phyloP scores from a whole-genome alignment of 1,139 yeast species.

The Suhomyces anneliseae region DNA sequence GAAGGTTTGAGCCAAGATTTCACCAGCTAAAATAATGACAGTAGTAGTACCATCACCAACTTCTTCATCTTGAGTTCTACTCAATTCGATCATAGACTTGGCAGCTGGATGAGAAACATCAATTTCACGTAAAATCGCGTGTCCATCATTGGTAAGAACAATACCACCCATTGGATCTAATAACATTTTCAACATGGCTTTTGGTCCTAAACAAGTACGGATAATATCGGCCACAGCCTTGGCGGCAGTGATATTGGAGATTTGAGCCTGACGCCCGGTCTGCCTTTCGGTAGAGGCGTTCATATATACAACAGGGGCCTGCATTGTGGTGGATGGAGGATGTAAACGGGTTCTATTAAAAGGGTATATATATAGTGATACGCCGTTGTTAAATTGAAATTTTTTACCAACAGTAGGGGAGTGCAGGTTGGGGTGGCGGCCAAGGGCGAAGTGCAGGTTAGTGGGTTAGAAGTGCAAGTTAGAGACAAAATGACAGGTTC shows the following conservation, averaged over 20 bases:
- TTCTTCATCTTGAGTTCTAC: conserved; percentile 98
- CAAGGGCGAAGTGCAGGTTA: not conserved
- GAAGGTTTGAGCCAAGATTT: conserved; percentile 90
- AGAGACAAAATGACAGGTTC: no score
- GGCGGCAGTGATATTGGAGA: conserved; percentile 96
- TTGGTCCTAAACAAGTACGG: conserved; percentile 98
- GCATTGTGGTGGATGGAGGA: conserved; percentile 27
- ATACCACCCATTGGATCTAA: conserved; percentile 99
- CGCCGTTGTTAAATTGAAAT: conserved; percentile 4
- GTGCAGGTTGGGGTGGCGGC: not conserved
- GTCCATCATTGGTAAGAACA: conserved; percentile 96
- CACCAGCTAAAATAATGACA: conserved; percentile 94
- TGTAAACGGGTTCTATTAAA: not conserved
- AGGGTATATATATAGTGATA: not conserved
- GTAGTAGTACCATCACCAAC: conserved; percentile 99
- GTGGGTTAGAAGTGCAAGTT: no score
- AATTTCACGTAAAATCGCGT: conserved; percentile 84
- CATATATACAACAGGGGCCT: conserved; percentile 53
- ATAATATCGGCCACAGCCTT: conserved; percentile 97
- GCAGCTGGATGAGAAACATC: conserved; percentile 98
- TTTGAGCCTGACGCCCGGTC: conserved; percentile 95
- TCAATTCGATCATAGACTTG: conserved; percentile 94
- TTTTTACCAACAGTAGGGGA: conserved; percentile 2
- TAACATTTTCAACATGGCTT: conserved; percentile 97
- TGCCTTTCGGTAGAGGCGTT: conserved; percentile 91